phyloP scores from a whole-genome alignment of 805 yeast species.

The Deakozyma indianensis region DNA sequence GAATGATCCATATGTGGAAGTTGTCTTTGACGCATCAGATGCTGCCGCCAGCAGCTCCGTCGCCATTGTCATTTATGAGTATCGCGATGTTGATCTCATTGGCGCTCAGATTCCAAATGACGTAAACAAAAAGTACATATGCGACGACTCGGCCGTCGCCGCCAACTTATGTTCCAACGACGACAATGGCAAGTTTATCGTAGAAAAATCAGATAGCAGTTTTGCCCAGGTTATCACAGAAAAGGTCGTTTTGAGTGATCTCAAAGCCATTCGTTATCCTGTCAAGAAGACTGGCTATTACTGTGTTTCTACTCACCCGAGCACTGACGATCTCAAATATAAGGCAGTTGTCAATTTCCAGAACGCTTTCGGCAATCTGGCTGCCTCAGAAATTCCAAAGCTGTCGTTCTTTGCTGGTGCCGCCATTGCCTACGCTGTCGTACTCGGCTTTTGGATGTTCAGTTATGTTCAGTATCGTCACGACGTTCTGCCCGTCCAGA shows the following conservation, averaged over 20 bases:
- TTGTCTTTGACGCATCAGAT: constrained; percentile 17
- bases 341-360: constrained; percentile 65
- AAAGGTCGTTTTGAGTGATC: constrained; percentile 41
- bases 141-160: constrained; percentile 56
- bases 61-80: constrained; percentile 69
- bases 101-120: constrained; percentile 41
- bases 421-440: constrained; percentile 70
- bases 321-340: constrained; percentile 29
- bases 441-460: constrained; percentile 71
- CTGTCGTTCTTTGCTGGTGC: constrained; percentile 77
- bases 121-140: constrained; percentile 40
- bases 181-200: constrained; percentile 49
- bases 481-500: constrained; percentile 80
- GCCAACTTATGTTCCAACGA: constrained; percentile 38
- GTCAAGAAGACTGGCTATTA: constrained; percentile 76
- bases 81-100: constrained; percentile 53
- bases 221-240: constrained; percentile 44
- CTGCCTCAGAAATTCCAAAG: constrained; percentile 86
- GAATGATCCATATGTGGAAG: constrained; percentile 45
- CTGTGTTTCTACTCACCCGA: constrained; percentile 59
- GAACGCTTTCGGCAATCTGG: constrained; percentile 79
- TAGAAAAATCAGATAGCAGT: constrained; percentile 29
- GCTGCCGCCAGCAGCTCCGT: constrained; percentile 20
- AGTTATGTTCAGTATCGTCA: constrained; percentile 74
- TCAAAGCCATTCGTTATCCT: constrained; percentile 45